Base-by-base conservation (phyloP, 2,329 filamentous ascomycete species). In the Verticillium tricorpus region DNA sequence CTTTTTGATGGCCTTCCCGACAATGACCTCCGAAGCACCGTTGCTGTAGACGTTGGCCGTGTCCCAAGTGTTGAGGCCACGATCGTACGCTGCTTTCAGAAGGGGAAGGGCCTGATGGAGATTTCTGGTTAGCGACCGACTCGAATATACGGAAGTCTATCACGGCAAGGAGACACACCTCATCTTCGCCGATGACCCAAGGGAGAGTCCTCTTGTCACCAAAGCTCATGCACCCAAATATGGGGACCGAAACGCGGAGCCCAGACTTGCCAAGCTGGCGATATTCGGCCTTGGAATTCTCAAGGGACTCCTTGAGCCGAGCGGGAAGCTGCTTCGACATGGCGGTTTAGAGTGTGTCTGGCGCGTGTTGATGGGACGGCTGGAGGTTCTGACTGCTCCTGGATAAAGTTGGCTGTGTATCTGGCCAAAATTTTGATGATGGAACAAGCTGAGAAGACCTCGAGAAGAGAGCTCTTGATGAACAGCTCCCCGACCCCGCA, bases 191-290 rank as follows among this genome's bases (percentile, higher is more conserved):
- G 57, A 87, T 67, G n/a, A 82, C 81, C 85, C 85, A 89, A 5
- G 75, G 69, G 60, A 82, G 76, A 70, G 81, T 82, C 50, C 79
- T 72, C 1, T 76, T 70, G 63, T 80, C 76, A 25, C 87, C 87
- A 63, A 87, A 84, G 69, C 79, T 82, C 87, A 89, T 89, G 63
- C 81, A 81, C 0, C 88, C 88, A 45, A 90, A 77, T 61, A 90
- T 86, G 50, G 88, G 83, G 58, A 84, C 81, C 0, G 86, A 89
- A 54, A 89, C 78, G 60, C 81, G 82, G 15, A 90, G 82, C 35
- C 88, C 87, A 58, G 81, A 85, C 63, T 81, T 83, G 37, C 88
- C 87, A 11, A 90, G 77, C 60, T 79, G 76, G 67, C 78, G 76
- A 68, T 82, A 83, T 61, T 81, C 78, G 63, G 72, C 75, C 66